Evolutionary conservation across 192 early-diverging fungal genomes (phyloP).

Genomic region (Spinellus fusiger): DNA sequence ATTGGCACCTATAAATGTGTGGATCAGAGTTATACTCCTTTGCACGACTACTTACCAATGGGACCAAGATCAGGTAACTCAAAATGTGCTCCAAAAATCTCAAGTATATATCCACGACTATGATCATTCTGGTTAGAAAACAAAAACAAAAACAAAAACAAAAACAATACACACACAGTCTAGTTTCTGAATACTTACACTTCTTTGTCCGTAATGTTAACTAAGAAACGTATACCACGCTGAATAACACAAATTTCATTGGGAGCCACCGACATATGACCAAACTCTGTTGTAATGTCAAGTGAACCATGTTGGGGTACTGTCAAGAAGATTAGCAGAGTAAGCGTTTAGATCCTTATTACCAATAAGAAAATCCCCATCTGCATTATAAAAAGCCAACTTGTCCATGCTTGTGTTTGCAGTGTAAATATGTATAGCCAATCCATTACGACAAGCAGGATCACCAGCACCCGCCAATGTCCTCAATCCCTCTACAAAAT

Average conservation of each 20-base stretch:
- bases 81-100: constrained; percentile 86
- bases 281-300: constrained; percentile 88
- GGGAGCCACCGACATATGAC: constrained; percentile 71
- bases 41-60: constrained; percentile 53
- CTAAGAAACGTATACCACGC: constrained; percentile 82
- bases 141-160: not conserved
- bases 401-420: constrained; percentile 74
- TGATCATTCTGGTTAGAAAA: not conserved
- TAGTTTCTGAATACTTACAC: constrained; percentile 30
- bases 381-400: constrained; percentile 80
- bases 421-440: constrained; percentile 82
- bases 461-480: constrained; percentile 86
- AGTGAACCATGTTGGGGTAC: constrained; percentile 92
- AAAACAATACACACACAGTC: not conserved
- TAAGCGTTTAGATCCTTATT: too few relatives aligned
- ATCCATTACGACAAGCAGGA: constrained; percentile 65
- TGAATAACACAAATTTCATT: constrained; percentile 94
- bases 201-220: constrained; percentile 73
- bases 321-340: constrained; percentile 21
- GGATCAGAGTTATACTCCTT: not conserved
- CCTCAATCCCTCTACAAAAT: constrained; percentile 82
- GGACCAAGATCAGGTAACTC: constrained; percentile 94
- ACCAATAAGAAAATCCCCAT: constrained; percentile 91
- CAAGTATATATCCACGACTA: constrained; percentile 85
- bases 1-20: constrained; percentile 58